Percentiles rank a stretch among this genome's conserved stretches.
phyloP scores from a whole-genome alignment of 2,329 filamentous ascomycete species.

The Metarhizium humberi region DNA sequence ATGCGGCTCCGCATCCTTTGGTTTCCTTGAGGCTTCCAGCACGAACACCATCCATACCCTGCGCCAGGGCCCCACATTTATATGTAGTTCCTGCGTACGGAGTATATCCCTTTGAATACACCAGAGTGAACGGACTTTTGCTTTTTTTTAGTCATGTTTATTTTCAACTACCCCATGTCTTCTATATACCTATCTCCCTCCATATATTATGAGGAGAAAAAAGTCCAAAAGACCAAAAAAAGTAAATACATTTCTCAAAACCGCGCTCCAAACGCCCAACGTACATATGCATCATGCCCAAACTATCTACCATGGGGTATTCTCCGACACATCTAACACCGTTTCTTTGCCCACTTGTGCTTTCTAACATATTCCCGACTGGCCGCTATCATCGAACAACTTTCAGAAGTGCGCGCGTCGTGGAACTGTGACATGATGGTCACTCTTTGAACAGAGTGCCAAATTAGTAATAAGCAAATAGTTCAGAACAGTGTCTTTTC shows the following conservation, averaged over 20 bases:
- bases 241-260: constrained; percentile 11
- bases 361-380: constrained; percentile 5
- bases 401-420: constrained; percentile 5
- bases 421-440: constrained; percentile 11
- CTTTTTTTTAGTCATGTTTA: background rate
- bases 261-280: constrained; percentile 1
- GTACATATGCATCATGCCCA: background rate
- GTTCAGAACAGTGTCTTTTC: constrained; percentile 1
- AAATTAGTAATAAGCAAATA: constrained; percentile 6
- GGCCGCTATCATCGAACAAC: background rate
- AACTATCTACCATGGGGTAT: constrained; percentile 3
- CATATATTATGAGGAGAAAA: constrained; percentile 7
- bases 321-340: background rate
- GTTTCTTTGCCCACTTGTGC: background rate
- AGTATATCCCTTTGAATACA: too few species aligned
- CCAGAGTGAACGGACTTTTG: background rate
- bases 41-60: background rate
- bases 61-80: background rate
- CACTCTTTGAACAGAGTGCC: constrained; percentile 7
- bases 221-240: constrained; percentile 3
- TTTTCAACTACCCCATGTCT: constrained; percentile 2
- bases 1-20: background rate
- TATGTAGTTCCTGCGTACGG: too few species aligned
- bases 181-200: constrained; percentile 11
- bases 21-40: background rate